Evolutionary conservation across 495 filamentous ascomycete species (phyloP).

Genomic region (Penicillium simplicissimum): DNA sequence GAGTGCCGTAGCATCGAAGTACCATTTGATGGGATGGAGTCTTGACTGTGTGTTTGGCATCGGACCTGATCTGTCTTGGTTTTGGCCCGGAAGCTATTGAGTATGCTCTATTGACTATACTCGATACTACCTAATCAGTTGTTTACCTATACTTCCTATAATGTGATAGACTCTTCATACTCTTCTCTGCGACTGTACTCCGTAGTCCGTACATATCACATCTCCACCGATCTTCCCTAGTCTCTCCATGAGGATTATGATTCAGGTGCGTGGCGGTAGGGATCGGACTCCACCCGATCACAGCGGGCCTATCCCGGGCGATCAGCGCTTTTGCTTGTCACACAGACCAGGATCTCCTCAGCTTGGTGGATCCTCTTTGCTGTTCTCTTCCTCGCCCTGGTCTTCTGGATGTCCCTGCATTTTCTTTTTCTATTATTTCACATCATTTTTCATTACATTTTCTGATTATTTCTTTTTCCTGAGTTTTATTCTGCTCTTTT

Average conservation of each 20-base stretch:
- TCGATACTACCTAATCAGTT: too few relatives aligned
- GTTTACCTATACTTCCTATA: neutral
- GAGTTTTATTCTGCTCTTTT: neutral
- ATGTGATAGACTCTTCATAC: neutral
- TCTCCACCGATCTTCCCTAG: neutral
- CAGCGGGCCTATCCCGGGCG: conserved; percentile 27
- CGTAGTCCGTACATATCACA: neutral
- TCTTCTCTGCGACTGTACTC: neutral
- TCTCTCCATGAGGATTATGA: neutral
- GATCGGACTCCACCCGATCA: conserved; percentile 19
- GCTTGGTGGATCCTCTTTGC: conserved; percentile 26
- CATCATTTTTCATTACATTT: neutral
- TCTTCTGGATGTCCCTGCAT: conserved; percentile 19
- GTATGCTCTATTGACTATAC: too few relatives aligned
- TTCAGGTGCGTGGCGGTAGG: conserved; percentile 22
- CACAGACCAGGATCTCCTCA: conserved; percentile 35
- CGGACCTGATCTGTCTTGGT: neutral
- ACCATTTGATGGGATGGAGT: neutral
- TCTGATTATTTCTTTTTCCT: conserved; percentile 6
- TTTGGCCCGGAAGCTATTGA: neutral
- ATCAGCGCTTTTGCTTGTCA: conserved; percentile 32
- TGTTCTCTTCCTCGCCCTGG: neutral
- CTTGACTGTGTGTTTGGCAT: neutral
- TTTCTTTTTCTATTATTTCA: conserved; percentile 13
- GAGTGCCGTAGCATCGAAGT: neutral